phyloP scores from a whole-genome alignment of 2,329 filamentous ascomycete species.

The Pseudogymnoascus sp. region DNA sequence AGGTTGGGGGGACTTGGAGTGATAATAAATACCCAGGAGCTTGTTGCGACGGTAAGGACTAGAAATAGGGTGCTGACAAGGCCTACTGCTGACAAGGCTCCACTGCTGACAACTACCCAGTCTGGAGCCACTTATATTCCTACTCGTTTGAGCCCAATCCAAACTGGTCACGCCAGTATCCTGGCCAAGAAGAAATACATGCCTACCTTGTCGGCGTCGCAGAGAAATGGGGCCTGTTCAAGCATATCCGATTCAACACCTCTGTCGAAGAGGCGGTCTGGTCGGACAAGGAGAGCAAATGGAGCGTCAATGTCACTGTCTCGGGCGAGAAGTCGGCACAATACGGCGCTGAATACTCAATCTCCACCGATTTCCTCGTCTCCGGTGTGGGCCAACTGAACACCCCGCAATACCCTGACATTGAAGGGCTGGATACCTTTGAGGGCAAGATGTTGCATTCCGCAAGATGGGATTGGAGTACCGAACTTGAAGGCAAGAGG shows the following conservation, averaged over 20 bases:
- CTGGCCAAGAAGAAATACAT: constrained; percentile 51
- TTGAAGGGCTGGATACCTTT: constrained; percentile 38
- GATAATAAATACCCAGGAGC: constrained; percentile 49
- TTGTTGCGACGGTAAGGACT: constrained; percentile 39
- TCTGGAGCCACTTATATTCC: constrained; percentile 44
- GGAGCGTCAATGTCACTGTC: constrained; percentile 41
- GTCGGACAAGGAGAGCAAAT: constrained; percentile 43
- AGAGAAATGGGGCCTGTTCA: constrained; percentile 44
- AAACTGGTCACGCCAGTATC: constrained; percentile 48
- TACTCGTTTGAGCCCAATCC: constrained; percentile 53
- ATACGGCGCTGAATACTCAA: constrained; percentile 41
- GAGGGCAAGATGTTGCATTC: constrained; percentile 42
- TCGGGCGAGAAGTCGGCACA: constrained; percentile 46
- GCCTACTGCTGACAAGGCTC: neutral
- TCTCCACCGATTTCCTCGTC: constrained; percentile 47
- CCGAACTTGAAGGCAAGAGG: constrained; percentile 43
- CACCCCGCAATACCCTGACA: constrained; percentile 42
- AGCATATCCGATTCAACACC: constrained; percentile 49
- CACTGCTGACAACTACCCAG: constrained; percentile 24
- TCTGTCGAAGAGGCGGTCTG: constrained; percentile 43
- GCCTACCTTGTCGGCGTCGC: constrained; percentile 45
- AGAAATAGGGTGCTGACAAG: neutral
- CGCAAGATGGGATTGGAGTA: constrained; percentile 52
- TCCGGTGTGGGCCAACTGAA: constrained; percentile 53
- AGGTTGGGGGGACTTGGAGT: constrained; percentile 44